Base-by-base conservation (phyloP, 192 early-diverging fungal genomes). In the Irineochytrium annulatum region DNA sequence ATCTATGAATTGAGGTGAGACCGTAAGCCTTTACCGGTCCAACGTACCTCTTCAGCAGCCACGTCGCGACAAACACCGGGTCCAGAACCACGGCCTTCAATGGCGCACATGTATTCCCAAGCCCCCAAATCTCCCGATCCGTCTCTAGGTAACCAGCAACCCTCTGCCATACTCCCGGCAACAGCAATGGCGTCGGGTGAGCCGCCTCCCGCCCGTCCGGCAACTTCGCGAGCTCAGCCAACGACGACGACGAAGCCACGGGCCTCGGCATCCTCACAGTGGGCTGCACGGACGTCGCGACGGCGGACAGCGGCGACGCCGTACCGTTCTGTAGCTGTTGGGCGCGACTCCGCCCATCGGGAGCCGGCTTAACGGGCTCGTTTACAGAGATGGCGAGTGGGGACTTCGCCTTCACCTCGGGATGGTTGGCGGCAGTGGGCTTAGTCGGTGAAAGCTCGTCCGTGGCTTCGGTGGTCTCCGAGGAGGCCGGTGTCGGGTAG, bases 21-120 rank as follows among this genome's bases (percentile, higher is more conserved):
- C 2, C 28, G 6, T 37, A 49, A 60, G 1, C 16, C 16, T 16
- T n/a, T 55, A 17, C n/a, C 29, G 13, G 29, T 14, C 1, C 8
- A 55, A 37, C 45, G 20, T 37, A 65, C 63, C 33, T 29, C 39
- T 48, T 58, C 8, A 65, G 22, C 19, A 65, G 56, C 63, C 63
- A 65, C 6, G 55, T 48, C 3, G 63, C 35, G 24, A 65, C 32
- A 8, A 65, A 44, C 24, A 49, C 20, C 6, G 63, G 63, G 59
- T 65, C 56, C 46, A 58, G 32, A 24, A 65, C 37, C 3, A 55
- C 43, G 5, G 16, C 27, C 17, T 39, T 28, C 43, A 65, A 26
- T 19, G 46, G 55, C 46, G 44, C 51, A 27, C 20, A 33, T 20
- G 43, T 27, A 34, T 16, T n/a, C 11, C 19, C 63, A 3, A 65